Base-by-base conservation (phyloP, 1,284 basidiomycete genomes). In the Porphyrellus sp. region DNA sequence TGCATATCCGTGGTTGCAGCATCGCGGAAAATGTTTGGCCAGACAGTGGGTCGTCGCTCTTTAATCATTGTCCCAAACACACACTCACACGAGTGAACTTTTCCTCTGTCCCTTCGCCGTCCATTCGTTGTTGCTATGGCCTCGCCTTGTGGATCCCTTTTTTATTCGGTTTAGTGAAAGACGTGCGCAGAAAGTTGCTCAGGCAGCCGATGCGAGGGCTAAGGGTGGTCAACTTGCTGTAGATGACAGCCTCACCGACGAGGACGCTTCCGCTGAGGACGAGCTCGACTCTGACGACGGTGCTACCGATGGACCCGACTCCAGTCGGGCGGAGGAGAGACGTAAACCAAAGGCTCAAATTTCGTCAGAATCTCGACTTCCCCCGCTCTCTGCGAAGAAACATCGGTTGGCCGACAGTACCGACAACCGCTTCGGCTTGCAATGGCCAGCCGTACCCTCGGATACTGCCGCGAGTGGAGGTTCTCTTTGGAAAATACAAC, bases 1-100 rank as follows among this genome's bases (percentile, higher is more conserved):
- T 57, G 83, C 85, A 44, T 86, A 88, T 65, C 86, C 86, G 23
- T 89, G 86, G 86, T 63, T 81, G 50, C 85, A 87, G 67, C 86
- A 89, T 64, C 77, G 83, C n/a, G 77, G 74, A 37, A 88, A 87
- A 66, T 89, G 86, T 70, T 62, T 86, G 38, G 77, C 79, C 27
- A 70, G 83, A 63, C 76, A 81, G 86, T 88, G 62, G 62, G 83
- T 82, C 20, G 41, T 57, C 53, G 44, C 44, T 52, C 35, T 56
- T n/a, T 51, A 44, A 39, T 49, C 5, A 4, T 25, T 34, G 13
- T 30, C 9, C 30, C 6, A n/a, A 16, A 21, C 8, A 31, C 25
- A 51, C 39, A 49, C 54, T 60, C 47, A 56, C 55, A 46, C 52
- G 12, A 46, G 46, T 35, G 31, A 28, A 27, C 39, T 39, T 40